Percentiles rank a stretch among this genome's conserved stretches.
Conservation (phyloP, 164 flowering plant species). For the Litsea cubeba region DNA sequence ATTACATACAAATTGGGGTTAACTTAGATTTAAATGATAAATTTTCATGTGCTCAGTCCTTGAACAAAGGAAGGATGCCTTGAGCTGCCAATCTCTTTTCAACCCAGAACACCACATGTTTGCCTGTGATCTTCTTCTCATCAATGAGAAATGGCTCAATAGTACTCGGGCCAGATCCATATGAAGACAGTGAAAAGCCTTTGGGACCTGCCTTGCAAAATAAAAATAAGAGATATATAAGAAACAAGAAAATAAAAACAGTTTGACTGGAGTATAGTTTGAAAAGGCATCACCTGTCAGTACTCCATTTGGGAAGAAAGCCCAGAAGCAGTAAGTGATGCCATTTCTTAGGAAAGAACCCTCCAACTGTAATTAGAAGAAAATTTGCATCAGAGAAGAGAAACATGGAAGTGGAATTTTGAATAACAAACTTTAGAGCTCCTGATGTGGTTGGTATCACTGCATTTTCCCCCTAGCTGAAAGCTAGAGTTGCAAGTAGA, state of each 20-base stretch:
- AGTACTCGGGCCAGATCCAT: slow-evolving; percentile 67
- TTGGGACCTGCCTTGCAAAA: slow-evolving; percentile 52
- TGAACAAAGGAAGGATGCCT: slow-evolving; percentile 84
- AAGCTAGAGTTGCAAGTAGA: no score
- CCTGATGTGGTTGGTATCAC: no score
- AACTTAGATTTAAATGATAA: neutral
- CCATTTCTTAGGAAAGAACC: slow-evolving; percentile 67
- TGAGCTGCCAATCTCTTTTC: slow-evolving; percentile 91
- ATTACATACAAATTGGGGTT: neutral
- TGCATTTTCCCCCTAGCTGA: no score
- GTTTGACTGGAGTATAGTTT: no score
- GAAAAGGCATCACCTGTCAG: slow-evolving; percentile 49
- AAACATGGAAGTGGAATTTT: neutral
- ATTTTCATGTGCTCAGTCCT: slow-evolving; percentile 17
- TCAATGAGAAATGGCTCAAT: slow-evolving; percentile 86
- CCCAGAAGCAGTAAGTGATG: slow-evolving; percentile 68
- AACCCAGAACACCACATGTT: slow-evolving; percentile 82
- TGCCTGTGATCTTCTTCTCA: slow-evolving; percentile 73
- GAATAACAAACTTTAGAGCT: no score
- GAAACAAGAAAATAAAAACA: no score
- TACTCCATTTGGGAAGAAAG: slow-evolving; percentile 66
- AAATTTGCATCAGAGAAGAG: neutral
- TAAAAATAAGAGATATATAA: neutral
- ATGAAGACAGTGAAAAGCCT: slow-evolving; percentile 77
- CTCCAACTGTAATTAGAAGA: slow-evolving; percentile 51